Evolutionary conservation across 495 filamentous ascomycete species (phyloP).

Genomic region (Podospora pseudoanserina): DNA sequence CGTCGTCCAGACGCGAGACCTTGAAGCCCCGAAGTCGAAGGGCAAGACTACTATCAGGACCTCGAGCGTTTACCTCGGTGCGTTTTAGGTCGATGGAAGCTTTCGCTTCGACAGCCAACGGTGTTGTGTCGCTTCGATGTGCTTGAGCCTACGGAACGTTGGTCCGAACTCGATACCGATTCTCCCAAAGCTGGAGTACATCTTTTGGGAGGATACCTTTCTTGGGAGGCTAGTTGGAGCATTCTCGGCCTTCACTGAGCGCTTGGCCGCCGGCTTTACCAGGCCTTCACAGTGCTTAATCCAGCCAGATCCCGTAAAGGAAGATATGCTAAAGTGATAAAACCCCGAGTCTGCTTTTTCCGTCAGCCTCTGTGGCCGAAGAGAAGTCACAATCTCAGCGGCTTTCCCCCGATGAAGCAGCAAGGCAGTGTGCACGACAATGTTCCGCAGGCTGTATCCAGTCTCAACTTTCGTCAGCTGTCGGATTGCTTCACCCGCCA

Average conservation of each 20-base stretch:
- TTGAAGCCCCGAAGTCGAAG: background rate
- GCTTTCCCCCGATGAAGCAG: constrained; percentile 33
- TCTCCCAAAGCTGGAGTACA: constrained; percentile 21
- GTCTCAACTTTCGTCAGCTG: constrained; percentile 35
- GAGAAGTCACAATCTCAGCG: constrained; percentile 41
- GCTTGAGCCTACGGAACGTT: constrained; percentile 36
- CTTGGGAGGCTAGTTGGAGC: constrained; percentile 1
- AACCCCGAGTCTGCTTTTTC: constrained; percentile 37
- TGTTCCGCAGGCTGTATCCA: constrained; percentile 36
- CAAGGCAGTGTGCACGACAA: constrained; percentile 35
- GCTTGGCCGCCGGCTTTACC: constrained; percentile 17
- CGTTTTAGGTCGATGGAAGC: background rate
- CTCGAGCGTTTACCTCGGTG: background rate
- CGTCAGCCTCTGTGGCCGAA: constrained; percentile 35
- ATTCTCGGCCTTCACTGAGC: background rate
- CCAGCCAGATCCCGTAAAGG: constrained; percentile 37
- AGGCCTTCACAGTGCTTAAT: constrained; percentile 43
- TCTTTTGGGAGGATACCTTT: constrained; percentile 17
- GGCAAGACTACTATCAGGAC: background rate
- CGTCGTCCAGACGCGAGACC: background rate
- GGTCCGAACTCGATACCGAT: constrained; percentile 28
- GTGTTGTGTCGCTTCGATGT: background rate
- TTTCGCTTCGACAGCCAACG: background rate
- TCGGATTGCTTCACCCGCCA: constrained; percentile 36
- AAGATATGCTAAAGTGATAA: constrained; percentile 46